Evolutionary conservation across 192 early-diverging fungal species (phyloP), one percentile per base, ranked within the genome.

Genomic region (Gonapodya sp.): DNA sequence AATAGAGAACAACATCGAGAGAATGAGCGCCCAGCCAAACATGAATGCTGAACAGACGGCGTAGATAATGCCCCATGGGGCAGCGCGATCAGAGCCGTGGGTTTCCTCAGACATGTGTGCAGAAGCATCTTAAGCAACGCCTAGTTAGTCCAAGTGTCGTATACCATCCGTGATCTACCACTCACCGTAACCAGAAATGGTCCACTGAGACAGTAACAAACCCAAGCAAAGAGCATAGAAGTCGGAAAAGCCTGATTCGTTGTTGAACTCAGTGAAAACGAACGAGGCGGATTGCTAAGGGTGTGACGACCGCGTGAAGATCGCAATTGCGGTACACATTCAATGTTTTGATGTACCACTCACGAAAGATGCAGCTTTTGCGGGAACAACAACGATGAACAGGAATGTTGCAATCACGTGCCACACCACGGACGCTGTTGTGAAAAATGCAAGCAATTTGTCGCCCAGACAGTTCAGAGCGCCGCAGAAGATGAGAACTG

Each of bases 21-120:
- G 79, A 34, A 88, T 78, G 77, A 89, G 88, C 1, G 86, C 24
- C 79, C 86, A 86, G 35, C 89, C 89, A 31, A 87, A 73, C 1
- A 81, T 80, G 64, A 82, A 80, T 14, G 89, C 84, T 1, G 33
- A 18, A 16, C 80, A 81, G 18, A 87, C 73, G 14, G 89, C 84
- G 0, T 83, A 73, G 31, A 89, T 81, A 35, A 89, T 86, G 8
- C 87, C 89, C 78, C 82, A 83, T 8, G 89, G 86, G 24, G 87
- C 86, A 0, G 87, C 87, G 1, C 73, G 78, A 78, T 89, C 86
- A 32, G 89, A 87, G 36, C 86, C 84, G 35, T 88, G 83, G 34
- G 89, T 89, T 73, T 89, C 89, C 46, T 90, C 89, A 1, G 87
- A 86, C 83, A 87, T 84, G 18, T 84, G 85, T 2, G 85, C 85